phyloP scores from a whole-genome alignment of 495 filamentous ascomycete genomes.

The Lasiosphaeria miniovina region DNA sequence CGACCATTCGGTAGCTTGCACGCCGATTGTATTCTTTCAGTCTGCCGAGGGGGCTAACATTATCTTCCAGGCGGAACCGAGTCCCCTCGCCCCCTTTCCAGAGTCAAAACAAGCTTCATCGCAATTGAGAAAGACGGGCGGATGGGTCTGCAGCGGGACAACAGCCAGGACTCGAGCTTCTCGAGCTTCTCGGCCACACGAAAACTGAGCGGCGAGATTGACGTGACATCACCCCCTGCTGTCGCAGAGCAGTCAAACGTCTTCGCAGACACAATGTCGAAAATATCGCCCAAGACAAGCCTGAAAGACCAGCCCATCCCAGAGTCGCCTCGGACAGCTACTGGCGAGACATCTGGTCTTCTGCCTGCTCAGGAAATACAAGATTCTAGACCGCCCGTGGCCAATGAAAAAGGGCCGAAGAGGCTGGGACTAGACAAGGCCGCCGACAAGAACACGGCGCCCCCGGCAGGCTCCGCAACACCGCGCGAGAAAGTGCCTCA shows the following conservation, averaged over 20 bases:
- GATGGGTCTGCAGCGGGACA: conserved; percentile 42
- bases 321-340: conserved; percentile 30
- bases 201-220: conserved; percentile 36
- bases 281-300: conserved; percentile 28
- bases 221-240: conserved; percentile 29
- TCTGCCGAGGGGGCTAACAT: conserved; percentile 12
- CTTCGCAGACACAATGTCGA: conserved; percentile 30
- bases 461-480: conserved; percentile 2
- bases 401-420: conserved; percentile 2
- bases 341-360: conserved; percentile 12
- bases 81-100: conserved; percentile 63
- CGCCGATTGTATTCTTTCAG: not conserved
- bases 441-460: not conserved
- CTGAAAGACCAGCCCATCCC: conserved; percentile 33
- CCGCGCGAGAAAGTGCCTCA: conserved; percentile 7
- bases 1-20: conserved; percentile 3
- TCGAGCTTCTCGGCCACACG: conserved; percentile 35
- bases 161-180: conserved; percentile 41
- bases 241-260: conserved; percentile 30
- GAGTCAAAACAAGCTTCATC: conserved; percentile 81
- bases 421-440: conserved; percentile 3
- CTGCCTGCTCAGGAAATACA: conserved; percentile 10
- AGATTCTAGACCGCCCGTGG: conserved; percentile 17
- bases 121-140: conserved; percentile 65
- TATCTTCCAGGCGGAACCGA: conserved; percentile 22